These are phyloP conservation scores for Fistulinella prunicolor DNA, from an alignment of 768 basidiomycete genomes.

Conservation along the genomic window DNA sequence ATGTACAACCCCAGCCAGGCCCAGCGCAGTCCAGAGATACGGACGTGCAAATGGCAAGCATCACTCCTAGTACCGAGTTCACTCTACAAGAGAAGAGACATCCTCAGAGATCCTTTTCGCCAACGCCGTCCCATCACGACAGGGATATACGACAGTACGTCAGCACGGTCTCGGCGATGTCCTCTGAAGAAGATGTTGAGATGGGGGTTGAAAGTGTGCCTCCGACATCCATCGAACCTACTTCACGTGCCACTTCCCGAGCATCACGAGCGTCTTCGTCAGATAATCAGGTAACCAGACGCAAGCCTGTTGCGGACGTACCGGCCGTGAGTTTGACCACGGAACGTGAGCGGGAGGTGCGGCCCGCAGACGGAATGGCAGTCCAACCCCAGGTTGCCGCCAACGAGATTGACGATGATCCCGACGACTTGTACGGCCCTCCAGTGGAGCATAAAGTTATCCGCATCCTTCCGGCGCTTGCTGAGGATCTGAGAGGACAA, in stretches of 20 bases:
- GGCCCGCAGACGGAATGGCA: not conserved
- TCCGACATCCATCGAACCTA: not conserved
- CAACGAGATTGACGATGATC: slow-evolving; percentile 16
- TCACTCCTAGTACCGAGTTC: not conserved
- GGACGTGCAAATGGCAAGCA: slow-evolving; percentile 9
- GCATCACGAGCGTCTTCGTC: not conserved
- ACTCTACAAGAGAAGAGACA: not conserved
- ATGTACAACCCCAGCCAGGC: not conserved
- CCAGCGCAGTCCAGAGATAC: not conserved
- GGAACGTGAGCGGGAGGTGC: not conserved
- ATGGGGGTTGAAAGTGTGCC: too few species aligned
- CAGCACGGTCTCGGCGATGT: not conserved
- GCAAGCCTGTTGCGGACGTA: not conserved
- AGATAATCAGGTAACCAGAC: not conserved
- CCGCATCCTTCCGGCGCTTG: slow-evolving; percentile 26
- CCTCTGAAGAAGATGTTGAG: slow-evolving; percentile 10
- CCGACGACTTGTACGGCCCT: slow-evolving; percentile 29
- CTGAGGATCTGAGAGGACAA: slow-evolving; percentile 25
- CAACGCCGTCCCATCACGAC: not conserved
- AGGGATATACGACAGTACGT: not conserved
- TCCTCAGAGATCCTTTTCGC: not conserved
- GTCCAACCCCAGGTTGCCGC: not conserved
- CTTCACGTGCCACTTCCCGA: not conserved
- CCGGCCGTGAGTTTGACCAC: not conserved
- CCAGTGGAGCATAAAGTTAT: slow-evolving; percentile 24